Evolutionary conservation across 2,329 filamentous ascomycete species (phyloP), one percentile per base, ranked within the genome.

Genomic region (Fusarium subtropicale): DNA sequence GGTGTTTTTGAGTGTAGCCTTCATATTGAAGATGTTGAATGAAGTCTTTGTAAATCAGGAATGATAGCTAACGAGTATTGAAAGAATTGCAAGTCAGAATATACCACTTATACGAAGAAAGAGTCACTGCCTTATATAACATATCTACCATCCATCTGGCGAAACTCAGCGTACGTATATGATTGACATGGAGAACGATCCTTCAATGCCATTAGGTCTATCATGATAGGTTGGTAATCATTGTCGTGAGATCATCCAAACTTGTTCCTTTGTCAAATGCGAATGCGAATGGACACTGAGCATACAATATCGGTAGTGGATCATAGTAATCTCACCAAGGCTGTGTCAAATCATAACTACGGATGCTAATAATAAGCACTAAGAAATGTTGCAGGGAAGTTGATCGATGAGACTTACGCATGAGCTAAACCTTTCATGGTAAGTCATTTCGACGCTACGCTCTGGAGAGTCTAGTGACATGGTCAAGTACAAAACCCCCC

Each of bases 371-470:
- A 22, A 22, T 22, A 22, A 15, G 24, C n/a, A 46, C 18, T 45
- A 45, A 45, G 42, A 20, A 39, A 30, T 3, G 16, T 2, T 11
- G 18, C 9, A n/a, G 18, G 18, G 18, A 38, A 44, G 22, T 44
- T 44, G 41, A 33, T 38, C 20, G 20, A 26, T 7, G 2, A 34
- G 20, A 9, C 16, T 48, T 30, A 48, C 30, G 20, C 46, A 34
- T 13, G 34, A 56, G 34, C 54, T 56, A 56, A 41, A 33, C 54
- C 45, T 26, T 33, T 4, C 10, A 33, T 1, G n/a, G 54, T 16
- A 56, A 9, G 45, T 51, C 55, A 57, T 52, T 57, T 57, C 55
- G 55, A 57, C 46, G 10, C 55, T 57, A 57, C 3, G 7, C 46
- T 26, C 11, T 15, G 1, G 15, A 34, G 7, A 48, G 20, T n/a